Evolutionary conservation across 495 filamentous ascomycete species (phyloP), one percentile per base, ranked within the genome.

Genomic region (Neurospora sublineolata): DNA sequence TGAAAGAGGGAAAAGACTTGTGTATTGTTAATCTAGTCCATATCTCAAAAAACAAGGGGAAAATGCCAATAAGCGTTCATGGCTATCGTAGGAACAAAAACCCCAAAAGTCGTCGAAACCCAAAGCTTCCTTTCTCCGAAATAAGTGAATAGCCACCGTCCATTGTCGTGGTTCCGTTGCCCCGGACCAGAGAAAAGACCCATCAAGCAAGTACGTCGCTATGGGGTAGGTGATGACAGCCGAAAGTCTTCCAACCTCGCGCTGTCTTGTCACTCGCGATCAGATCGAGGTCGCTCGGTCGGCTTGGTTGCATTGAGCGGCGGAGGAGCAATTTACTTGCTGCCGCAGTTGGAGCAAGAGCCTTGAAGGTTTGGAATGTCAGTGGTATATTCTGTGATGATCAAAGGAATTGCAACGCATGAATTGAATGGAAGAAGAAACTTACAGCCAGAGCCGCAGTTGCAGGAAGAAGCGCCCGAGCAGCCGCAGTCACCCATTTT

Each of bases 401-500:
- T 67, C 69, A 74, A 67, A 71, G 70, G 18, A 3, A 42, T 42
- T 18, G 41, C 2, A 42, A n/a, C 11, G 70, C 12, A 16, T 11
- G 20, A 0, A 39, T 37, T 40, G 68, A 67, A 52, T 37, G 9
- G 60, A 23, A 27, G 7, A 64, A 69, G 58, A 5, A 12, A 82
- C 83, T 76, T 76, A 85, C 83, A 85, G 75, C 75, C 70, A 39
- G 77, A 75, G 75, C 81, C 80, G 77, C 83, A 81, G 71, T 70
- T 76, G 77, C 79, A 85, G 70, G 76, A 77, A 69, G 78, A 73
- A n/a, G 69, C 70, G 71, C 83, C 83, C 77, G 81, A 80, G 79
- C 84, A 85, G 74, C 75, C 73, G 77, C 83, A 84, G 72, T 81
- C 79, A 73, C 81, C 82, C 83, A 84, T 83, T 74, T 80, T 84